Evolutionary conservation across 1,139 yeast genomes (phyloP), one percentile per base, ranked within the genome.

Genomic region (Kluyveromyces sp.): DNA sequence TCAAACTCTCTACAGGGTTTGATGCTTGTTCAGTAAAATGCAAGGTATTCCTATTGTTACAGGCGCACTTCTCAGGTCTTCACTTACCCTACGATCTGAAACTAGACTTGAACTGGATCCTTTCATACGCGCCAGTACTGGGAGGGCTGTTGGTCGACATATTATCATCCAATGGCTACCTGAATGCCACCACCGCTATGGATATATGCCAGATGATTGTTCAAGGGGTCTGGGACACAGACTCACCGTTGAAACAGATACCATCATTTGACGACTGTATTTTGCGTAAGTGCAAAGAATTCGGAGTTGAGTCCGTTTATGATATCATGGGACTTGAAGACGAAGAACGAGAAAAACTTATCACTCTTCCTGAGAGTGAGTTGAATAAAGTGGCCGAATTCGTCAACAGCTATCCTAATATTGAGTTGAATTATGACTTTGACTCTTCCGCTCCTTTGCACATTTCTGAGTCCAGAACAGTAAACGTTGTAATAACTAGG

Each of bases 241-340:
- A 86, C 46, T 76, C 77, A 41, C 84, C 94, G 1, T 70, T 94
- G 57, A 78, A 75, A 53, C 98, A 94, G 63, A 69, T 92, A 33
- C 98, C 98, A 1, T 73, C 70, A 55, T 77, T 88, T 46, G 67
- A 68, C 42, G 69, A 69, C 1, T 77, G 65, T 0, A 73, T 81
- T 11, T 64, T 88, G 39, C 63, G 65, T n/a, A 70, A 84, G 42
- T 84, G 94, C 57, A 59, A 67, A 32, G 68, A 71, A 39, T 63
- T 68, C 47, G 66, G 77, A 0, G 82, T 89, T 18, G 80, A 77
- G 44, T 75, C 87, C 0, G 87, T 94, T 1, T 84, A 78, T 56
- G 97, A 89, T 61, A 74, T 92, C 36, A 82, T 89, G 83, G 77
- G 86, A 7, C 67, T 92, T 45, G 97, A 92, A 52, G 89, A 82